Conservation (phyloP, 805 yeast species). For the Candida ulmi region DNA sequence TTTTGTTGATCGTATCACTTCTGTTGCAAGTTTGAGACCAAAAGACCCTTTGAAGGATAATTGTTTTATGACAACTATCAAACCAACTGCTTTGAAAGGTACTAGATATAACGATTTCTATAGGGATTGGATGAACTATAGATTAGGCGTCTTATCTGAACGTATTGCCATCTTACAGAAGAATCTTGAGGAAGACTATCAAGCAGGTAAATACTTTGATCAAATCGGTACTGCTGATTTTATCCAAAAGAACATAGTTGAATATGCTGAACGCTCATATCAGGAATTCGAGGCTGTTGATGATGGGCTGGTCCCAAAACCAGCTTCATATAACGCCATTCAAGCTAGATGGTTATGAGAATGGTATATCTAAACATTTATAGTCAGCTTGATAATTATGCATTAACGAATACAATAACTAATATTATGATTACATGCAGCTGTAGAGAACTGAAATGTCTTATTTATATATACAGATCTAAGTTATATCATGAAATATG, state of each 20-base stretch:
- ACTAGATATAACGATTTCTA: slow-evolving; percentile 34
- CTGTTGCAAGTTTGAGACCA: slow-evolving; percentile 39
- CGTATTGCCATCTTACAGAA: slow-evolving; percentile 26
- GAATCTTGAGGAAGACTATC: slow-evolving; percentile 17
- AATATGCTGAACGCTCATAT: slow-evolving; percentile 27
- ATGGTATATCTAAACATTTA: too few relatives aligned
- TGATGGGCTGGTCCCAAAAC: slow-evolving; percentile 22
- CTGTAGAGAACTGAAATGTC: too few relatives aligned
- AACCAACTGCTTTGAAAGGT: slow-evolving; percentile 32
- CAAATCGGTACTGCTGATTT: slow-evolving; percentile 30
- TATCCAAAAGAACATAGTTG: slow-evolving; percentile 22
- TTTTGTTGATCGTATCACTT: slow-evolving; percentile 35
- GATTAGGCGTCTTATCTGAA: slow-evolving; percentile 29
- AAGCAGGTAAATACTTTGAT: slow-evolving; percentile 27
- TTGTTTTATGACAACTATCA: slow-evolving; percentile 35
- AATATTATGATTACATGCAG: too few relatives aligned
- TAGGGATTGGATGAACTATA: slow-evolving; percentile 34
- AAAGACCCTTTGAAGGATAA: slow-evolving; percentile 32
- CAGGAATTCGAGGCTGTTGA: slow-evolving; percentile 31
- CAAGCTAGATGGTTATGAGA: slow-evolving; percentile 12
- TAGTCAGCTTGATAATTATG: too few relatives aligned
- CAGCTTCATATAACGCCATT: slow-evolving; percentile 17
- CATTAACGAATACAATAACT: too few relatives aligned
- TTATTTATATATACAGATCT: too few relatives aligned
- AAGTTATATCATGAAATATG: too few relatives aligned